phyloP scores from a whole-genome alignment of 352 stramenopile species.

The Labyrinthula sp. region DNA sequence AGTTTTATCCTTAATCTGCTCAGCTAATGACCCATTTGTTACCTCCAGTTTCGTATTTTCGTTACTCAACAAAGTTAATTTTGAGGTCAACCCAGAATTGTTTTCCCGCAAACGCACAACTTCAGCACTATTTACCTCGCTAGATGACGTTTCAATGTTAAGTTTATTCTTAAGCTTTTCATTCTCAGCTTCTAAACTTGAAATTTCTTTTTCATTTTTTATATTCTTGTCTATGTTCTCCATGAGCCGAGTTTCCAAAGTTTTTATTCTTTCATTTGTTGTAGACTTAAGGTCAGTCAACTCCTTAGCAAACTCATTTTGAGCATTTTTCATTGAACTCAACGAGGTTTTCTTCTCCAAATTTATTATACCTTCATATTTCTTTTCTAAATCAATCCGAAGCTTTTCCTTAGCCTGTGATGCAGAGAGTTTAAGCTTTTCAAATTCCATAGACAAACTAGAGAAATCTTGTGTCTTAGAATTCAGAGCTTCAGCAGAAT shows the following conservation, averaged over 20 bases:
- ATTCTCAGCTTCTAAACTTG: too few relatives aligned
- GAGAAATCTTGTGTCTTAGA: not conserved
- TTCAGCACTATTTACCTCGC: slow-evolving; percentile 12
- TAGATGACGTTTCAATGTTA: too few relatives aligned
- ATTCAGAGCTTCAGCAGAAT: not conserved
- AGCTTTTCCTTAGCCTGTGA: not conserved
- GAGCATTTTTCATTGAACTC: too few relatives aligned
- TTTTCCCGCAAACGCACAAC: slow-evolving; percentile 1
- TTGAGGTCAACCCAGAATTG: slow-evolving; percentile 4
- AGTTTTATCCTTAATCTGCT: slow-evolving; percentile 53
- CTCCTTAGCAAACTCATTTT: too few relatives aligned
- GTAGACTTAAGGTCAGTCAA: too few relatives aligned
- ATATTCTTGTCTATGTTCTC: too few relatives aligned
- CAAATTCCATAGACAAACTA: not conserved
- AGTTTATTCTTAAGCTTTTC: too few relatives aligned
- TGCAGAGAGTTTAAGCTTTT: not conserved
- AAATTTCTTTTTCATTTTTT: too few relatives aligned
- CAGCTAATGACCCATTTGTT: slow-evolving; percentile 43
- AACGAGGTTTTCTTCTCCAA: not conserved
- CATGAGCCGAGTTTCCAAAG: too few relatives aligned
- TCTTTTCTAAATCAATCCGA: not conserved
- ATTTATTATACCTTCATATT: not conserved
- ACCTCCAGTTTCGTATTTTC: slow-evolving; percentile 51
- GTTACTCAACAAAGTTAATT: slow-evolving; percentile 47
- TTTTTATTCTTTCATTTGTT: too few relatives aligned